Conservation (phyloP, 2,329 filamentous ascomycete species). For the Hymenoscyphus fraxineus region DNA sequence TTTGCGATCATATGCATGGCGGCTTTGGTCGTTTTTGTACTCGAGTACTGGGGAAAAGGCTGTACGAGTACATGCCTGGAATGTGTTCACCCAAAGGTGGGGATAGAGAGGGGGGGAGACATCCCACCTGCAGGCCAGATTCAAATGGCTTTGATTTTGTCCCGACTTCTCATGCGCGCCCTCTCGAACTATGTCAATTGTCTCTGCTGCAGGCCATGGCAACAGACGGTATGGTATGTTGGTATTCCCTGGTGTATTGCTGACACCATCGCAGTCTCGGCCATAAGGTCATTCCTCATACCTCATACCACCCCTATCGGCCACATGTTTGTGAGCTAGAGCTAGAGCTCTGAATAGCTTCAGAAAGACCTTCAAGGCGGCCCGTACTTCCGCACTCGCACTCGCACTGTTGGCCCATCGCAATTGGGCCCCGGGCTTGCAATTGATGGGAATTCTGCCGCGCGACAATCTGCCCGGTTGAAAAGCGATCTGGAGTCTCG, state of each 20-base stretch:
- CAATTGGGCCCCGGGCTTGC: not conserved
- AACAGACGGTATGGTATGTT: not conserved
- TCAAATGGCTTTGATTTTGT: not conserved
- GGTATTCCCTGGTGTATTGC: too few species aligned
- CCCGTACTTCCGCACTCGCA: not conserved
- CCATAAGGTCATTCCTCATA: not conserved
- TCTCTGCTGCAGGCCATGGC: not conserved
- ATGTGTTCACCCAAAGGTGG: not conserved
- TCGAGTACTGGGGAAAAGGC: not conserved
- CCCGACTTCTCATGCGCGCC: not conserved
- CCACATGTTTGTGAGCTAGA: not conserved
- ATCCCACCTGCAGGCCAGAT: not conserved
- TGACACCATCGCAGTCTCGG: too few species aligned
- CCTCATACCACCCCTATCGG: not conserved
- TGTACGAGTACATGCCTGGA: too few species aligned
- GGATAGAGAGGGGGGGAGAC: not conserved
- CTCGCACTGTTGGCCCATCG: not conserved
- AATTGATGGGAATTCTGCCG: too few species aligned
- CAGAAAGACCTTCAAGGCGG: not conserved
- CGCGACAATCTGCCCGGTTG: too few species aligned
- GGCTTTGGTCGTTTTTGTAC: not conserved
- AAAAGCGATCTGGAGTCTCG: too few species aligned
- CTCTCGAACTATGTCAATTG: not conserved
- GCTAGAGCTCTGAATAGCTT: not conserved
- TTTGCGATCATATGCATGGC: constrained; percentile 7